Base-by-base conservation (phyloP, 257 asterid genomes). In the Solanum medicagineum region DNA sequence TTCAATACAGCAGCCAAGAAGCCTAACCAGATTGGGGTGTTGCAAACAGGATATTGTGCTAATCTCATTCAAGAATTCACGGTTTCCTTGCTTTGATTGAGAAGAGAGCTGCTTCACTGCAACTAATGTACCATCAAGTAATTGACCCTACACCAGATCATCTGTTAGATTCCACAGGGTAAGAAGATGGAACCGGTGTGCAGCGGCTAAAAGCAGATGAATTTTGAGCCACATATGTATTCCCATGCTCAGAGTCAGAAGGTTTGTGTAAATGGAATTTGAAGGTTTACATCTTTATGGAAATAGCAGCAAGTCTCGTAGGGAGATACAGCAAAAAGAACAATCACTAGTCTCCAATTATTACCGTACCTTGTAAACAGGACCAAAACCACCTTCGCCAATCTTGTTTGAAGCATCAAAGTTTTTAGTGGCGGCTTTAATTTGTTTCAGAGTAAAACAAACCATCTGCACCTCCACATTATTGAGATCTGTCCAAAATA, bases 321-420 rank as follows among this genome's bases (percentile, higher is more conserved):
- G 24, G 63, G 83, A 77, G 62, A 63, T 16, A 53, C 82, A 36
- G 42, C 42, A 36, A n/a, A 15, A 1, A n/a, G 13, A 84, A 70
- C 19, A 54, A 62, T 66, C 80, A 49, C 12, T 26, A 32, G 26
- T 70, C 29, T 32, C 42, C 42, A 44, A 63, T 42, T 47, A 73
- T 80, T 85, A 20, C 32, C 80, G 16, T 87, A 93, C 98, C 98
- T 94, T 96, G 92, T 90, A 94, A 49, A 96, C 99, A 1, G 99
- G 92, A 85, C 99, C 99, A 66, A 96, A 96, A 86, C 99, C 99
- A 55, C 99, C 99, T 92, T 96, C 99, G 42, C 98, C 99, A 66
- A 96, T 90, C 90, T 94, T 96, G 87, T 94, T 94, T 77, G 88
- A 73, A 42, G 87, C 69, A 84, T 93, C 95, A 63, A 96, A 96